Percentiles rank a stretch among this genome's conserved stretches.
Evolutionary conservation across 306 rosid species (phyloP).

Genomic region (Fragaria ananassa): DNA sequence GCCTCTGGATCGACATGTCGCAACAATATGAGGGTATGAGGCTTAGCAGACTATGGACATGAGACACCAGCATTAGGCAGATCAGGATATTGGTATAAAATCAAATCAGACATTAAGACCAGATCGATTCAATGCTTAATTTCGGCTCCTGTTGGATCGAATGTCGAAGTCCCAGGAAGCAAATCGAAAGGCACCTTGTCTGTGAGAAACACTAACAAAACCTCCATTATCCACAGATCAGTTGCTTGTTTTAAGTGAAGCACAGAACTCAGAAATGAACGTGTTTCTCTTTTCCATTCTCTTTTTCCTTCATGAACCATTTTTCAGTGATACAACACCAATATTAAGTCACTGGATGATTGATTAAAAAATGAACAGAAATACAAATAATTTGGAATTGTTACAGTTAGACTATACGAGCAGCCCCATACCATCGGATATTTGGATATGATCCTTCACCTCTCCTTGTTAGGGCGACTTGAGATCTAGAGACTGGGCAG

Average conservation of each 20-base stretch:
- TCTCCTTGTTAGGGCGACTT: background rate
- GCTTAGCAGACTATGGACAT: background rate
- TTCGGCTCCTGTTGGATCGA: background rate
- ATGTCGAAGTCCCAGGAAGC: background rate
- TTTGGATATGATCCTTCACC: background rate
- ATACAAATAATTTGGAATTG: constrained; percentile 12
- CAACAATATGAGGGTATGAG: background rate
- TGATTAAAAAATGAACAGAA: constrained; percentile 1
- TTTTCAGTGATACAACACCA: background rate
- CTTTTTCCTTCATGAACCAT: background rate
- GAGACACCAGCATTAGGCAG: background rate
- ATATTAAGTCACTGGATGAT: background rate
- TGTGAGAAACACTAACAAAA: background rate
- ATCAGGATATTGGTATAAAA: background rate
- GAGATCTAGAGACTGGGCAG: background rate
- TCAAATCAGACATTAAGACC: background rate
- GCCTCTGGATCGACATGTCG: background rate
- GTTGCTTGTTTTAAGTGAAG: background rate
- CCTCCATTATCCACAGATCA: background rate
- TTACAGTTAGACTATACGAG: constrained; percentile 20
- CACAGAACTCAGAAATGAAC: background rate
- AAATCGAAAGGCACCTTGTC: background rate
- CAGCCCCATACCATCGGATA: background rate
- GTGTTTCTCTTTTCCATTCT: background rate
- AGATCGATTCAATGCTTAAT: background rate